A percentile compares a stretch with the other conserved stretches of the same genome.
These are phyloP conservation scores for Penicillium angulare DNA, from an alignment of 495 filamentous ascomycete species.

Conservation along the genomic window DNA sequence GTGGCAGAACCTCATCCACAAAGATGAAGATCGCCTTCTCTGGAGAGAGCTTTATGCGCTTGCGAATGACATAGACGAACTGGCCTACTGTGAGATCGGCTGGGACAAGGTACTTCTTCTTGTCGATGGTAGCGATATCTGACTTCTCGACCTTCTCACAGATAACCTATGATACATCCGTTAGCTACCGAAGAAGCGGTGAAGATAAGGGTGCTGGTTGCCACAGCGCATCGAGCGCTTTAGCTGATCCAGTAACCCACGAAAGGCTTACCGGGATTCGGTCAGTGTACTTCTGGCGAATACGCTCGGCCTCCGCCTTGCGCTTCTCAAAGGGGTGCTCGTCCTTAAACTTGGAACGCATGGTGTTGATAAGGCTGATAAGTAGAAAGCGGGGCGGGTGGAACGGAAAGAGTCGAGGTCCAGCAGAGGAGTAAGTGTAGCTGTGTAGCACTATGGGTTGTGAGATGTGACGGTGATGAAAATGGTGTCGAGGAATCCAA, in stretches of 20 bases:
- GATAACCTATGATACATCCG: conserved; percentile 68
- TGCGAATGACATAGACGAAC: conserved; percentile 99
- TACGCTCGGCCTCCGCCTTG: conserved; percentile 98
- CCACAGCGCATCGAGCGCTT: background rate
- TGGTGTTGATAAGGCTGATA: conserved; percentile 44
- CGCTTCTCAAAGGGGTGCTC: conserved; percentile 99
- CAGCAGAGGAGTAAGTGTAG: background rate
- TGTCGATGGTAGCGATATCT: conserved; percentile 99
- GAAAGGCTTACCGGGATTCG: conserved; percentile 85
- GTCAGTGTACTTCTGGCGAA: conserved; percentile 97
- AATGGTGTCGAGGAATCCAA: conserved; percentile 18
- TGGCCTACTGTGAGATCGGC: conserved; percentile 98
- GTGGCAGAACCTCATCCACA: conserved; percentile 96
- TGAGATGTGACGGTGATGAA: conserved; percentile 5
- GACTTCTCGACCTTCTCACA: conserved; percentile 99
- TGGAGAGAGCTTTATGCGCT: conserved; percentile 98
- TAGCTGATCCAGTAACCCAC: background rate
- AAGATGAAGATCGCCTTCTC: conserved; percentile 99
- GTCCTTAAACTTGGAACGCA: conserved; percentile 99
- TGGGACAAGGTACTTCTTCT: conserved; percentile 99
- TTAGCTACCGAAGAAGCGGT: conserved; percentile 47
- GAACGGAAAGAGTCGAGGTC: conserved; percentile 8
- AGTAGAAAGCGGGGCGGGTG: conserved; percentile 27
- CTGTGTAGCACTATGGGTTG: too few species aligned
- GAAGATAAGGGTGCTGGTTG: conserved; percentile 14